phyloP scores from a whole-genome alignment of 225 moss, liverwort and hornwort species.

The Lunularia cruciata region DNA sequence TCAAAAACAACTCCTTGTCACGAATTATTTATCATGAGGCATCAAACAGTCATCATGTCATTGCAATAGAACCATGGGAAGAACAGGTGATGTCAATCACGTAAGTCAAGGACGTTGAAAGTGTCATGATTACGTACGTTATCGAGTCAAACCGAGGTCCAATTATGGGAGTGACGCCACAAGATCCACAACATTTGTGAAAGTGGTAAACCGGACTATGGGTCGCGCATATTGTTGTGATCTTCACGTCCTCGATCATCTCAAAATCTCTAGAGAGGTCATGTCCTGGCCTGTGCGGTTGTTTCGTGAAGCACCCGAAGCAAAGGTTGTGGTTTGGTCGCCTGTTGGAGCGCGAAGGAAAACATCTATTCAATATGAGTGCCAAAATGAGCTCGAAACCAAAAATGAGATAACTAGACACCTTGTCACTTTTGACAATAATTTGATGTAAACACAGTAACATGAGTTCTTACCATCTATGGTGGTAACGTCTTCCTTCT shows the following conservation, averaged over 20 bases:
- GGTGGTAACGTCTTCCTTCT: conserved; percentile 47
- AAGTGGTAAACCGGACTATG: conserved; percentile 45
- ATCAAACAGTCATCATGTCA: too few relatives aligned
- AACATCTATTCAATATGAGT: too few relatives aligned
- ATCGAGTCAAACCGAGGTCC: conserved; percentile 49
- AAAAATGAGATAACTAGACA: not conserved
- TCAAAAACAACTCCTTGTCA: too few relatives aligned
- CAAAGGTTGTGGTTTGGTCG: conserved; percentile 40
- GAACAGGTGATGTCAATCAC: too few relatives aligned
- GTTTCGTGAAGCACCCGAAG: conserved; percentile 31
- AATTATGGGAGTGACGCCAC: conserved; percentile 36
- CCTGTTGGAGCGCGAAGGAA: too few relatives aligned
- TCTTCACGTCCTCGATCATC: conserved; percentile 42
- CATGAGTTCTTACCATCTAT: conserved; percentile 32
- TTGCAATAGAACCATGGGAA: too few relatives aligned
- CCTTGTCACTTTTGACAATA: too few relatives aligned
- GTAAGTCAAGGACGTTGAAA: too few relatives aligned
- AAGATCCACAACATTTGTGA: conserved; percentile 44
- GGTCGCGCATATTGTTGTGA: conserved; percentile 40
- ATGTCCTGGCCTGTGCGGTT: conserved; percentile 23
- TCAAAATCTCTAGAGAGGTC: conserved; percentile 45
- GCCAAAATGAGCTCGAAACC: not conserved
- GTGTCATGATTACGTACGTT: conserved; percentile 16
- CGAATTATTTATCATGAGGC: too few relatives aligned
- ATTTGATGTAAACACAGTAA: not conserved